Conservation (phyloP, 202 grass and related monocot species). For the Panicum hallii region DNA sequence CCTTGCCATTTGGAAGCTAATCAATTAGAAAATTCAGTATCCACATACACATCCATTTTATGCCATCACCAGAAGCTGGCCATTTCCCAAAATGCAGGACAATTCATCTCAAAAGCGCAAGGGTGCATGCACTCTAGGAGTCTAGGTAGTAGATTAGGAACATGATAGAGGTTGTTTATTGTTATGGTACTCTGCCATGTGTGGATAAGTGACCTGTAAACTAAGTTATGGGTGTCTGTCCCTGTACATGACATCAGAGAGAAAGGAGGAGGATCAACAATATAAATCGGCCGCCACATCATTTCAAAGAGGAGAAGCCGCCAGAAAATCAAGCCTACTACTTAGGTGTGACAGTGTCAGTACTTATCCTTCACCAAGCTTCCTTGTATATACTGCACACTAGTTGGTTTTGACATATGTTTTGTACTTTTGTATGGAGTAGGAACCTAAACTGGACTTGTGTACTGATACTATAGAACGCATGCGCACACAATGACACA, state of each 20-base stretch:
- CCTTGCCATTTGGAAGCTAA: not conserved
- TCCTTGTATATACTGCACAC: not conserved
- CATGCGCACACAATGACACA: not conserved
- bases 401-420: not conserved
- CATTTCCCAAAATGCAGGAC: not conserved
- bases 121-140: constrained; percentile 6
- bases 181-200: constrained; percentile 10
- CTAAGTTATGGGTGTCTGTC: not conserved
- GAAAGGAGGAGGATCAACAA: not conserved
- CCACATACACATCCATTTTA: not conserved
- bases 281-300: constrained; percentile 31
- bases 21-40: not conserved
- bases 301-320: constrained; percentile 14
- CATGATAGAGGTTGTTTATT: constrained; percentile 12
- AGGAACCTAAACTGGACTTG: not conserved
- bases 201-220: constrained; percentile 38
- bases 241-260: constrained; percentile 33
- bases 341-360: constrained; percentile 24
- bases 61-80: not conserved
- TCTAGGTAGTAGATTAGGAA: not conserved
- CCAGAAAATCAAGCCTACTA: not conserved
- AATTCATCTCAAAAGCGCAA: not conserved
- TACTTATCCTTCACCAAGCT: not conserved
- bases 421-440: not conserved
- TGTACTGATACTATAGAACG: not conserved